phyloP scores from a whole-genome alignment of 352 stramenopile genomes.

The Albugo laibachii region DNA sequence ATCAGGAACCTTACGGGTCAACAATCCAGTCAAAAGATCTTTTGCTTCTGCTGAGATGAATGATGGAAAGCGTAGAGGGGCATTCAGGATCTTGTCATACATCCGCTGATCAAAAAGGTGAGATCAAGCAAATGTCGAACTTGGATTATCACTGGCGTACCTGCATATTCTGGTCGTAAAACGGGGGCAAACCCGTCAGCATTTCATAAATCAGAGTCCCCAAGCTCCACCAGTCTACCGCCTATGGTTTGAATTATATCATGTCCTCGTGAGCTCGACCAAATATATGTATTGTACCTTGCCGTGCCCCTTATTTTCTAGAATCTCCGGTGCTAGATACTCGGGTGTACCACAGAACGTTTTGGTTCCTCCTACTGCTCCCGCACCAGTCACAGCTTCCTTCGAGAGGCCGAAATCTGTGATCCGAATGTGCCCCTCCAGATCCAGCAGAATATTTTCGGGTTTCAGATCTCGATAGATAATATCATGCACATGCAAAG shows the following conservation, averaged over 20 bases:
- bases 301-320: slow-evolving; percentile 86
- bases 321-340: slow-evolving; percentile 89
- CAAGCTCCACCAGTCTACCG: slow-evolving; percentile 80
- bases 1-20: slow-evolving; percentile 75
- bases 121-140: neutral
- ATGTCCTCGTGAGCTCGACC: too few species aligned
- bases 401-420: slow-evolving; percentile 56
- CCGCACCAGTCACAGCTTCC: slow-evolving; percentile 56
- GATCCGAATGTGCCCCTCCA: slow-evolving; percentile 34
- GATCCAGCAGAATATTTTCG: slow-evolving; percentile 79
- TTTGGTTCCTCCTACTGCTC: slow-evolving; percentile 60
- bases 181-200: slow-evolving; percentile 79
- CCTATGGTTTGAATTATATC: neutral
- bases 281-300: slow-evolving; percentile 11
- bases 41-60: slow-evolving; percentile 82
- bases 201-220: slow-evolving; percentile 91
- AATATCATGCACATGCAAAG: slow-evolving; percentile 23
- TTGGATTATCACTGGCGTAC: neutral
- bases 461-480: slow-evolving; percentile 83
- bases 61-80: slow-evolving; percentile 65
- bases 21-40: slow-evolving; percentile 58
- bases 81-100: slow-evolving; percentile 90
- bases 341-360: slow-evolving; percentile 87
- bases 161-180: slow-evolving; percentile 89
- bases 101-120: slow-evolving; percentile 21